Base-by-base conservation (phyloP, 257 asterid species). In the Dorcoceras hygrometricum region DNA sequence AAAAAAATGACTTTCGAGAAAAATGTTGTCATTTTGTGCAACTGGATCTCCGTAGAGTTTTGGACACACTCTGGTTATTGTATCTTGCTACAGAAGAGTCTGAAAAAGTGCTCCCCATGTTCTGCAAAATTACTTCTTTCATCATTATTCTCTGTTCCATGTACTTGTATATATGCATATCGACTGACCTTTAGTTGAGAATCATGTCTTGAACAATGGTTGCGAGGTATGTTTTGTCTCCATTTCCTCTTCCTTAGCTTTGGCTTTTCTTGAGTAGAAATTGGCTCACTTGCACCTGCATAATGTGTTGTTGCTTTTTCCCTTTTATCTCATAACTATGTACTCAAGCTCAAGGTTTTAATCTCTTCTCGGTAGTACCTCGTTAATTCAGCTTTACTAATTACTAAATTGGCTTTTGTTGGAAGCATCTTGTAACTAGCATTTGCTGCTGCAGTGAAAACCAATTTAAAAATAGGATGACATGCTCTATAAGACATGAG, bases 51-150 rank as follows among this genome's bases (percentile, higher is more conserved):
- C 36, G 26, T 56, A 43, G 26, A 23, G 56, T 26, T 34, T 29
- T 62, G 53, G 18, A 59, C 57, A 8, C n/a, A n/a, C n/a, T n/a
- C n/a, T n/a, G n/a, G 3, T 63, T 1, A 18, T 48, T 68, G 59
- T 58, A 20, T 23, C n/a, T 55, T 32, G 11, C 11, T 48, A 8
- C 14, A 34, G 43, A 18, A 32, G 28, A 34, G 36, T 16, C 23
- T 3, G n/a, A n/a, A 36, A 60, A 61, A 9, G 8, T 34, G 54
- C 1, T 22, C 48, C 23, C 34, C 12, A 66, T 53, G 20, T 25
- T 32, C 28, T 32, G 69, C 61, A 27, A 12, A 73, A n/a, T 46
- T 63, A 23, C 53, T 63, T 63, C 60, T 59, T 53, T 53, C 8
- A 6, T 69, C 23, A 34, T 11, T 57, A 58, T 39, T 54, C 32